Base-by-base conservation (phyloP, 129 eudicot species). In the Calendula officinalis region DNA sequence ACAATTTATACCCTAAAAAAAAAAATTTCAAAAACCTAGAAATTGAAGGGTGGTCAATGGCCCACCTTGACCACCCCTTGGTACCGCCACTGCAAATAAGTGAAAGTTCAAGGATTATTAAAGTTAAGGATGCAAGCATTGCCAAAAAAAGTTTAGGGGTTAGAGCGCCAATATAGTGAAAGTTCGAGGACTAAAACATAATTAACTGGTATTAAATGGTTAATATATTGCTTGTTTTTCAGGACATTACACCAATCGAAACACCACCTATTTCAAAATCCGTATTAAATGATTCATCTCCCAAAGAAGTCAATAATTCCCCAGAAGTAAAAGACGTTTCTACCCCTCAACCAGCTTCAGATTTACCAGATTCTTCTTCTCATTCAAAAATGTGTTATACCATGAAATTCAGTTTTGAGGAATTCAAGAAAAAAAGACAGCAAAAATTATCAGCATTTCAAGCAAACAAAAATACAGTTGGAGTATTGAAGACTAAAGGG, bases 381-480 rank as follows among this genome's bases (percentile, higher is more conserved):
- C 55, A 46, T 49, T 33, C 58, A 34, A 75, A 77, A 36, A 71
- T 72, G 66, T 84, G 83, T 67, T 88, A 75, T 48, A 70, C 80
- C 27, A 75, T 92, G 84, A 80, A 79, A 56, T 92, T 92, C 47
- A 85, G 88, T 76, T 69, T 85, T 14, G 71, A 85, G 76, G 96
- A 79, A 68, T 58, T 91, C 54, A 78, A 77, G 73, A 62, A 82
- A 47, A 83, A 86, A 81, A 79, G 98, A 77, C 80, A 72, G 49
- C 80, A 75, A 77, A 81, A 82, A 81, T 70, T 79, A 32, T 60
- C 82, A 60, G 82, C 81, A 75, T 73, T 78, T 37, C 76, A 57
- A 50, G 78, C 72, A 30, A 53, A 49, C 73, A 72, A 75, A 46
- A 40, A 45, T 65, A 60, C 80, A 44, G 48, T 62, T 30, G 51